Evolutionary conservation across 768 basidiomycete genomes (phyloP).

Genomic region (Termitomyces sp.): DNA sequence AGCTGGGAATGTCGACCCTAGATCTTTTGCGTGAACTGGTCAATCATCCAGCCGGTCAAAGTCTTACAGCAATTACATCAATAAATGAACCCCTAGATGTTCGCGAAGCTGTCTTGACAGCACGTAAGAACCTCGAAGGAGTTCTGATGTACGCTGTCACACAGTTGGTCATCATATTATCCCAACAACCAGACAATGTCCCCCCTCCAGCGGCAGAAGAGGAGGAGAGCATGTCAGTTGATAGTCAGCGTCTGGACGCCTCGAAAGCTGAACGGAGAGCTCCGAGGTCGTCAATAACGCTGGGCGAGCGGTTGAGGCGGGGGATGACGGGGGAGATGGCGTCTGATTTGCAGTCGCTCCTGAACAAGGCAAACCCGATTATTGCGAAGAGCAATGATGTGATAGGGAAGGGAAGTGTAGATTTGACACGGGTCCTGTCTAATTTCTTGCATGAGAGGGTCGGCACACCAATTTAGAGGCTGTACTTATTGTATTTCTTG

Average conservation of each 20-base stretch:
- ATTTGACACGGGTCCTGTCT: constrained; percentile 56
- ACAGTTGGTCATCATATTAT: constrained; percentile 75
- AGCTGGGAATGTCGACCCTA: constrained; percentile 71
- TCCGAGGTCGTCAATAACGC: constrained; percentile 39
- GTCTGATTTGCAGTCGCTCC: constrained; percentile 58
- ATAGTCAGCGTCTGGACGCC: constrained; percentile 22
- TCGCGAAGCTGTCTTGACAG: constrained; percentile 49
- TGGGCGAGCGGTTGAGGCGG: constrained; percentile 63
- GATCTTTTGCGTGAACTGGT: constrained; percentile 69
- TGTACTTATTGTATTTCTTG: neutral
- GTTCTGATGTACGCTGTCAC: constrained; percentile 67
- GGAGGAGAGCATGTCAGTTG: constrained; percentile 39
- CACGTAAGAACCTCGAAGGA: constrained; percentile 60
- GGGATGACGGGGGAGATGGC: constrained; percentile 82
- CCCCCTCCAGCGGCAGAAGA: constrained; percentile 24
- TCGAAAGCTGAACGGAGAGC: constrained; percentile 28
- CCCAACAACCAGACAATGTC: constrained; percentile 63
- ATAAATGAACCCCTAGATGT: constrained; percentile 41
- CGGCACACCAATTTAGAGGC: constrained; percentile 17
- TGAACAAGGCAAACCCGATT: constrained; percentile 61
- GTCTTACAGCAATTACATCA: constrained; percentile 32
- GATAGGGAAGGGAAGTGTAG: constrained; percentile 39
- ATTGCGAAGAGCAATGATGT: constrained; percentile 53
- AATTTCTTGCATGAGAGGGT: constrained; percentile 65
- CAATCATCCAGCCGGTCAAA: constrained; percentile 54